phyloP scores from a whole-genome alignment of 1,284 basidiomycete genomes.

The Microbotryum violaceum region DNA sequence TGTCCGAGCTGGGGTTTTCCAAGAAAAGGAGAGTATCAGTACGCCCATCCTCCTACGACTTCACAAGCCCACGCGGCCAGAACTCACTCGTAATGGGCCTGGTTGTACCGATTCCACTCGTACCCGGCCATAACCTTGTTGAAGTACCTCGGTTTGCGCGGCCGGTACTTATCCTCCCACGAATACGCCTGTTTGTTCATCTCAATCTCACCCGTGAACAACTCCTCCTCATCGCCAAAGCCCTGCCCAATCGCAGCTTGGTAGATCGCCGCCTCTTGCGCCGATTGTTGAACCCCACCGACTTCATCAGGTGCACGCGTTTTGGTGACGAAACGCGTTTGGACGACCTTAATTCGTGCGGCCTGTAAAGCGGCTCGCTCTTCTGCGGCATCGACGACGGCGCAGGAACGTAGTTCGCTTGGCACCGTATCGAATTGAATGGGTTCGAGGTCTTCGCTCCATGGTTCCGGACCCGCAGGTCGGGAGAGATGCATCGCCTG shows the following conservation, averaged over 20 bases:
- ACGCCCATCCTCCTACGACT: background rate
- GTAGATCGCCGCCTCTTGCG: slow-evolving; percentile 33
- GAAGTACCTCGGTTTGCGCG: slow-evolving; percentile 97
- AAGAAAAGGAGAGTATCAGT: slow-evolving; percentile 3
- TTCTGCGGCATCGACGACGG: slow-evolving; percentile 62
- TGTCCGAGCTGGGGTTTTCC: slow-evolving; percentile 62
- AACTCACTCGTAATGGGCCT: slow-evolving; percentile 92
- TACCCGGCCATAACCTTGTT: slow-evolving; percentile 99
- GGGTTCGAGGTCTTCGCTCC: slow-evolving; percentile 77
- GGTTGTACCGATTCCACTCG: slow-evolving; percentile 99
- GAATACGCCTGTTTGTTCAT: slow-evolving; percentile 78
- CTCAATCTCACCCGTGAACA: slow-evolving; percentile 79
- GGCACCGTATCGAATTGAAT: slow-evolving; percentile 58
- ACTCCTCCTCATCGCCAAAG: slow-evolving; percentile 87
- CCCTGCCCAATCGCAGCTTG: slow-evolving; percentile 69
- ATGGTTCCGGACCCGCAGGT: slow-evolving; percentile 51
- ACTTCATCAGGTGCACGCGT: slow-evolving; percentile 25
- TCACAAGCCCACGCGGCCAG: background rate
- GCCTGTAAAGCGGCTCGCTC: slow-evolving; percentile 58
- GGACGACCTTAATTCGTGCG: slow-evolving; percentile 66
- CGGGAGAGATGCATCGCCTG: slow-evolving; percentile 13
- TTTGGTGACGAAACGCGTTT: slow-evolving; percentile 76
- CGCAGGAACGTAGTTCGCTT: slow-evolving; percentile 67
- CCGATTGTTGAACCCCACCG: background rate
- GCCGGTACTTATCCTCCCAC: slow-evolving; percentile 98